Evolutionary conservation across 164 flowering plant species (phyloP).

Genomic region (Cinnamomum chago): DNA sequence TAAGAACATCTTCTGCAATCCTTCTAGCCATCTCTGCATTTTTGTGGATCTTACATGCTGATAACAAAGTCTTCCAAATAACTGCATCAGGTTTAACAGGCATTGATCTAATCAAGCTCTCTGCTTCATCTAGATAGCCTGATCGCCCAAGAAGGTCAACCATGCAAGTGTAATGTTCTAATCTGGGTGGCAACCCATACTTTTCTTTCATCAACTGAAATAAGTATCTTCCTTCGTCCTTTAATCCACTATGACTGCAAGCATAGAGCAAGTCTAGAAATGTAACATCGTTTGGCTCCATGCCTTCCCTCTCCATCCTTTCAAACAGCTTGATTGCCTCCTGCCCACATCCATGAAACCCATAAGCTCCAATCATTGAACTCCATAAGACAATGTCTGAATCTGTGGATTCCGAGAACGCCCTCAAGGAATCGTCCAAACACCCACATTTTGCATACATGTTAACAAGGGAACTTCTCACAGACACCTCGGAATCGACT

Average conservation of each 20-base stretch:
- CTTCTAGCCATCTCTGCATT: slow-evolving; percentile 61
- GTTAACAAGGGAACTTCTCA: slow-evolving; percentile 55
- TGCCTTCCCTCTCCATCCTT: slow-evolving; percentile 40
- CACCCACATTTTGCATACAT: slow-evolving; percentile 82
- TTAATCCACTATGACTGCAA: slow-evolving; percentile 72
- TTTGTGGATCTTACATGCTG: slow-evolving; percentile 65
- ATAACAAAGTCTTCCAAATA: slow-evolving; percentile 77
- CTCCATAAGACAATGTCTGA: slow-evolving; percentile 60
- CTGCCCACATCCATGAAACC: slow-evolving; percentile 67
- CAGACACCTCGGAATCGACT: slow-evolving; percentile 30
- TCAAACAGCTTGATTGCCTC: slow-evolving; percentile 51
- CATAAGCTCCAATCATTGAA: slow-evolving; percentile 75
- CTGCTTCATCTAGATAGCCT: slow-evolving; percentile 67
- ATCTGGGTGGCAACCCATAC: slow-evolving; percentile 42
- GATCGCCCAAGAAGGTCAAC: slow-evolving; percentile 77
- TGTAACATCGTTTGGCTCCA: slow-evolving; percentile 61
- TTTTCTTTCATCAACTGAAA: slow-evolving; percentile 48
- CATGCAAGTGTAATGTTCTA: slow-evolving; percentile 68
- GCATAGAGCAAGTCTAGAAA: slow-evolving; percentile 71
- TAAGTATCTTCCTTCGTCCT: slow-evolving; percentile 44
- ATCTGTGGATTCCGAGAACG: slow-evolving; percentile 35
- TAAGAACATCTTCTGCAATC: slow-evolving; percentile 43
- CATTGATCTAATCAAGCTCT: slow-evolving; percentile 55
- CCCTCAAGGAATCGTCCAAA: slow-evolving; percentile 55
- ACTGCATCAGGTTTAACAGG: slow-evolving; percentile 54